Percentiles rank a stretch among this genome's conserved stretches.
These are phyloP conservation scores for Pseudofabraea citricarpa DNA, from an alignment of 2,329 filamentous ascomycete genomes.

Conservation along the genomic window DNA sequence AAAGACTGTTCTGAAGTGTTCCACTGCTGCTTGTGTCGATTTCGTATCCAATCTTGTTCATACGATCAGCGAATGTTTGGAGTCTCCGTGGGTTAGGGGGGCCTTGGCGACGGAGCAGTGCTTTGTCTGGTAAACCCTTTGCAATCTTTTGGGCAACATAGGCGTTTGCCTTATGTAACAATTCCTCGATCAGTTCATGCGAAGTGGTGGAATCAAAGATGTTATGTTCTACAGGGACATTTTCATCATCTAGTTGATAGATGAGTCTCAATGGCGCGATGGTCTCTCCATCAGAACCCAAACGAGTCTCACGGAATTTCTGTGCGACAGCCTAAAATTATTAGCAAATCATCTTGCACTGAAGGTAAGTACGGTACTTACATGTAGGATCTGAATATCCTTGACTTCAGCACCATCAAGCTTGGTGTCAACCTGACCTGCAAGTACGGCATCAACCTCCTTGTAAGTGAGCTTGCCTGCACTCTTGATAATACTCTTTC, in stretches of 20 bases:
- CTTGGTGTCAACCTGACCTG: constrained; percentile 55
- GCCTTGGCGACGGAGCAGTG: constrained; percentile 80
- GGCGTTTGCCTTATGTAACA: constrained; percentile 88
- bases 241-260: constrained; percentile 95
- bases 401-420: constrained; percentile 64
- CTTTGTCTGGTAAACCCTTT: constrained; percentile 80
- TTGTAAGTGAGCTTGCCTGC: constrained; percentile 77
- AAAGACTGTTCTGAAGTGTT: constrained; percentile 87
- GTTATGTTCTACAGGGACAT: constrained; percentile 93
- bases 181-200: constrained; percentile 90
- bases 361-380: constrained; percentile 33
- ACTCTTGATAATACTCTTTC: constrained; percentile 91
- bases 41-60: constrained; percentile 85
- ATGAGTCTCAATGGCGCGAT: constrained; percentile 84
- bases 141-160: constrained; percentile 83
- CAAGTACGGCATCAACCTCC: constrained; percentile 79
- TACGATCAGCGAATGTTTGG: constrained; percentile 85
- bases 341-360: constrained; percentile 17
- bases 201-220: constrained; percentile 88
- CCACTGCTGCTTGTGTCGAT: constrained; percentile 89
- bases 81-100: constrained; percentile 84
- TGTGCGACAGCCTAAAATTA: constrained; percentile 62
- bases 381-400: constrained; percentile 75
- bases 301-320: constrained; percentile 85
- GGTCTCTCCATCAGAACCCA: constrained; percentile 72